Conservation (phyloP, 345 rosid species). For the Citropsis articulata region DNA sequence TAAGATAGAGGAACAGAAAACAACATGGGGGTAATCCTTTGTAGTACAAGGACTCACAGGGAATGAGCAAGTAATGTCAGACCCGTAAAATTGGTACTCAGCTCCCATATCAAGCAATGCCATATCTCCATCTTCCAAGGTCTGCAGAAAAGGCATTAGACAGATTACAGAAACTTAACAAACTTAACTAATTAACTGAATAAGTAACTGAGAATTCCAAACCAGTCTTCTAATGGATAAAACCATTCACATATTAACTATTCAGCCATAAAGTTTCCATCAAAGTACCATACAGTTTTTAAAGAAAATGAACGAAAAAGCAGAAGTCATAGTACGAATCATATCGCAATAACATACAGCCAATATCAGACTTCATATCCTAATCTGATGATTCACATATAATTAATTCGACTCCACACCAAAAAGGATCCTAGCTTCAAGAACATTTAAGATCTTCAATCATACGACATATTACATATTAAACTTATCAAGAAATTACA, state of each 20-base stretch:
- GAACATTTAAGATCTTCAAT: not conserved
- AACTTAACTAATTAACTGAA: not conserved
- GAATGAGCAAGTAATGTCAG: slow-evolving; percentile 94
- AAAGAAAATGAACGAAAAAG: not conserved
- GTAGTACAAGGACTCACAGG: slow-evolving; percentile 55
- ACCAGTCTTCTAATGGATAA: not conserved
- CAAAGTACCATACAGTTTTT: not conserved
- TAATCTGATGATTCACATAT: not conserved
- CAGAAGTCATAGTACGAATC: not conserved
- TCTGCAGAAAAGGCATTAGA: slow-evolving; percentile 42
- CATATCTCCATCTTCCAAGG: slow-evolving; percentile 78
- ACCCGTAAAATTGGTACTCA: slow-evolving; percentile 85
- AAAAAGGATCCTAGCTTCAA: not conserved
- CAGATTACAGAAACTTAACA: not conserved
- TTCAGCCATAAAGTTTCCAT: not conserved
- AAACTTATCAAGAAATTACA: not conserved
- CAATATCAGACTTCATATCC: not conserved
- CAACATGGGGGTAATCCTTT: not conserved
- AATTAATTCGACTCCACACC: not conserved
- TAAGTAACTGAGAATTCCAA: not conserved
- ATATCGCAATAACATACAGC: not conserved
- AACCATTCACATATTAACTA: not conserved
- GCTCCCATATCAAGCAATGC: slow-evolving; percentile 98
- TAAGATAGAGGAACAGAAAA: not conserved
- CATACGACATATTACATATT: not conserved